These are phyloP conservation scores for Geotrichum histeridarum DNA, from an alignment of 1,139 yeast genomes.

Conservation along the genomic window DNA sequence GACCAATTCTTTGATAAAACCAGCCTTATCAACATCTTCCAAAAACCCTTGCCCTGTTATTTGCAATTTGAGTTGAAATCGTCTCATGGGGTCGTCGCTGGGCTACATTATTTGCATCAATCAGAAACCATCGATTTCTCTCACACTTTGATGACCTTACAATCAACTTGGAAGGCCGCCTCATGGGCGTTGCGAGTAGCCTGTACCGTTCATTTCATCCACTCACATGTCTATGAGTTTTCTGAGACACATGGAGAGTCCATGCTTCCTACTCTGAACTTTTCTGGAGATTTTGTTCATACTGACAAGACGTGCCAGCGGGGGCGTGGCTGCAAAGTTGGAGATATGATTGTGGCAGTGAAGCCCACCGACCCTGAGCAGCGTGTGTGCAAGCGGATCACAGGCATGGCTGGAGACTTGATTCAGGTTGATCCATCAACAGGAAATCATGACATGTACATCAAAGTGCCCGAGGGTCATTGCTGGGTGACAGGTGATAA, in stretches of 20 bases:
- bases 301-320: constrained; percentile 57
- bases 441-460: constrained; percentile 11
- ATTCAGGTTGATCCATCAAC: constrained; percentile 65
- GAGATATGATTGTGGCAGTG: constrained; percentile 81
- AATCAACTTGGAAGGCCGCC: neutral
- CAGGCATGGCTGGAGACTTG: constrained; percentile 94
- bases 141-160: too few relatives aligned
- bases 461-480: constrained; percentile 52
- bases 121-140: too few relatives aligned
- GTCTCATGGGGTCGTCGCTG: too few relatives aligned
- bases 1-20: too few relatives aligned
- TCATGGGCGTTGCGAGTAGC: constrained; percentile 51
- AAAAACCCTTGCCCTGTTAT: too few relatives aligned
- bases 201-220: constrained; percentile 62
- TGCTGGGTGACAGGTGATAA: constrained; percentile 98
- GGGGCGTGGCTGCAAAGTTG: constrained; percentile 62
- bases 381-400: constrained; percentile 83
- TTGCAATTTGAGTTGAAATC: too few relatives aligned
- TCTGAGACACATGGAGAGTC: constrained; percentile 88
- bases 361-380: constrained; percentile 88
- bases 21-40: too few relatives aligned
- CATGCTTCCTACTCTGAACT: constrained; percentile 85
- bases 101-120: too few relatives aligned
- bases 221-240: constrained; percentile 64
- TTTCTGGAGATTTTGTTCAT: constrained; percentile 72